Percentiles rank a stretch among this genome's conserved stretches.
phyloP scores from a whole-genome alignment of 257 asterid species.

The Solanum ossicruentum region DNA sequence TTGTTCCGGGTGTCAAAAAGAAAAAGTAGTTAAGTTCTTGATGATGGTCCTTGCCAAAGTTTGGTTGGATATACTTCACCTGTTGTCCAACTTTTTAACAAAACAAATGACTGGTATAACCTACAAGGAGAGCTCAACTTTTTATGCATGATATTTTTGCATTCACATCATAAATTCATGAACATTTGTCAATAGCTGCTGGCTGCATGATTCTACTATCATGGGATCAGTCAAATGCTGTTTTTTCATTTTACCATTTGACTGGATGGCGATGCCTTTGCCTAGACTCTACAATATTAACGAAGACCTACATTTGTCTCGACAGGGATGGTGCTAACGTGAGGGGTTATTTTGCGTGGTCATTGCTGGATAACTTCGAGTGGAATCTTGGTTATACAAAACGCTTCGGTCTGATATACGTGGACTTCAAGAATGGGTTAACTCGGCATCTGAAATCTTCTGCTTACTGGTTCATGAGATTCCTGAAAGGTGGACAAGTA shows the following conservation, averaged over 20 bases:
- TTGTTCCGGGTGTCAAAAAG: background rate
- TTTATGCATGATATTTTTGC: background rate
- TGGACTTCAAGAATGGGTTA: constrained; percentile 29
- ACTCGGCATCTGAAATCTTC: constrained; percentile 33
- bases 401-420: constrained; percentile 22
- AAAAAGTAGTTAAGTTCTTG: background rate
- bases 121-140: background rate
- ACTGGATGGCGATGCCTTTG: background rate
- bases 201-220: background rate
- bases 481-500: constrained; percentile 16
- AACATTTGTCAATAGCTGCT: background rate
- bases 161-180: background rate
- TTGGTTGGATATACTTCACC: background rate
- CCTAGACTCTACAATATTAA: background rate
- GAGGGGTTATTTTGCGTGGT: constrained; percentile 15
- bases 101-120: background rate
- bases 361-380: constrained; percentile 16
- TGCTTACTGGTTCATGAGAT: constrained; percentile 41
- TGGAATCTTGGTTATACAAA: constrained; percentile 18
- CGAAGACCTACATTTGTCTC: background rate
- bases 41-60: background rate
- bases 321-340: constrained; percentile 15
- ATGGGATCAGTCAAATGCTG: background rate
- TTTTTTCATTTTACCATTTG: background rate
- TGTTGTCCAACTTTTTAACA: background rate